Evolutionary conservation across 1,284 basidiomycete genomes (phyloP), one percentile per base, ranked within the genome.

Genomic region (Fomes fomentarius): DNA sequence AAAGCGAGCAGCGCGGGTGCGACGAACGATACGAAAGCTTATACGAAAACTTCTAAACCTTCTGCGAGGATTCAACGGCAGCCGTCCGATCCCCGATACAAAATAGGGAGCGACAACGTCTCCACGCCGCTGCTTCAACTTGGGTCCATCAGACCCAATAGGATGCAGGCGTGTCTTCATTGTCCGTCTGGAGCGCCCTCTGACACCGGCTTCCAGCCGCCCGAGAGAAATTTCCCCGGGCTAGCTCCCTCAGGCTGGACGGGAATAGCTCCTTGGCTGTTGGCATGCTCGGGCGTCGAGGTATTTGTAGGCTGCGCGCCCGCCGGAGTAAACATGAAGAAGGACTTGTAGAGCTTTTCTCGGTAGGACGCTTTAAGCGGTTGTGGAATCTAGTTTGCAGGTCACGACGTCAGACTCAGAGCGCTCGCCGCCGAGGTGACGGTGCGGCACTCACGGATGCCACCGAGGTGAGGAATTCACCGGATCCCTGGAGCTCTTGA

Each of bases 401-500:
- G n/a, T 10, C 45, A 34, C 26, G 35, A 24, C 28, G 33, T 51
- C 43, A 43, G 45, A 9, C n/a, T n/a, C n/a, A n/a, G 44, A n/a
- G 50, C 38, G 17, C 25, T 49, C 21, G 50, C 44, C 47, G 41
- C 25, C 49, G 50, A 39, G 17, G 17, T 14, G 49, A 56, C 12
- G 28, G n/a, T n/a, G 26, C 28, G 31, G 31, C 44, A 74, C 83
- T 58, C 57, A 89, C 87, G 60, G 73, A 68, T 51, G 73, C 65
- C 21, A 90, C 75, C 1, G 74, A 57, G 22, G 74, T 71, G 38
- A 89, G 71, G 69, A 87, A 80, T 17, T 81, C 79, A 46, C 76
- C 70, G 5, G 73, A 66, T 21, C 65, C 71, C 41, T 77, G 70
- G 4, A 72, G 64, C 54, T 87, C 83, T 67, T 89, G 88, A 2